A percentile compares a stretch with the other conserved stretches of the same genome.
Conservation (phyloP, 495 filamentous ascomycete species). For the Umbilicaria muhlenbergii region DNA sequence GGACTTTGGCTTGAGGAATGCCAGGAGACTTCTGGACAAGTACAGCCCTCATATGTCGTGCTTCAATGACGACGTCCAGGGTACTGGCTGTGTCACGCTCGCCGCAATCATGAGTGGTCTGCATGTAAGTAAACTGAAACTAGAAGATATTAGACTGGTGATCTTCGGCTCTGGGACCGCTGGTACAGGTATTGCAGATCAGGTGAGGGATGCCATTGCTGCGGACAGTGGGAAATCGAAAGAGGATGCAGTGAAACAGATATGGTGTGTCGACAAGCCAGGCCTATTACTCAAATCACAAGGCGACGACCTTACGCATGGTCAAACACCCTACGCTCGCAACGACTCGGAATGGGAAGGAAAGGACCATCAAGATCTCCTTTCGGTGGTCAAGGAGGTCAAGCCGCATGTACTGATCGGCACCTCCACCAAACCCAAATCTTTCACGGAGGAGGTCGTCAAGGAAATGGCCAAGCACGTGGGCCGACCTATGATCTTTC, state of each 20-base stretch:
- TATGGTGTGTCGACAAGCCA: constrained; percentile 79
- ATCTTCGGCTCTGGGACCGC: constrained; percentile 77
- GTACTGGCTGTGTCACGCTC: constrained; percentile 75
- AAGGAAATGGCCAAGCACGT: constrained; percentile 68
- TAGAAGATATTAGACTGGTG: constrained; percentile 52
- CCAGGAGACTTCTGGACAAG: constrained; percentile 54
- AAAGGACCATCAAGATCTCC: constrained; percentile 38
- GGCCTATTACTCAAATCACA: constrained; percentile 58
- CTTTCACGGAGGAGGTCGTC: constrained; percentile 63
- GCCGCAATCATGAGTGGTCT: constrained; percentile 64
- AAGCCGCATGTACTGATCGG: constrained; percentile 74
- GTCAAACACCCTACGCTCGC: constrained; percentile 52
- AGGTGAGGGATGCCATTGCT: constrained; percentile 63
- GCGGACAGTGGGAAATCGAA: constrained; percentile 49
- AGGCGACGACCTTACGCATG: constrained; percentile 39
- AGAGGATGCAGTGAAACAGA: constrained; percentile 62
- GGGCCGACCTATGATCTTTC: constrained; percentile 65
- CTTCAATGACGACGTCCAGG: constrained; percentile 89
- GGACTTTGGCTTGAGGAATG: constrained; percentile 43
- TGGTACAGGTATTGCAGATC: constrained; percentile 74
- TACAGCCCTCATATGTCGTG: constrained; percentile 59
- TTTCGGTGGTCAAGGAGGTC: constrained; percentile 51
- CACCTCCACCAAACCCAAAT: constrained; percentile 64
- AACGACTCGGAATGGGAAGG: constrained; percentile 47
- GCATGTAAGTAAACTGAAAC: constrained; percentile 47